Percentiles rank a stretch among this genome's conserved stretches.
Conservation (phyloP, 805 yeast genomes). For the Yueomyces sinensis region DNA sequence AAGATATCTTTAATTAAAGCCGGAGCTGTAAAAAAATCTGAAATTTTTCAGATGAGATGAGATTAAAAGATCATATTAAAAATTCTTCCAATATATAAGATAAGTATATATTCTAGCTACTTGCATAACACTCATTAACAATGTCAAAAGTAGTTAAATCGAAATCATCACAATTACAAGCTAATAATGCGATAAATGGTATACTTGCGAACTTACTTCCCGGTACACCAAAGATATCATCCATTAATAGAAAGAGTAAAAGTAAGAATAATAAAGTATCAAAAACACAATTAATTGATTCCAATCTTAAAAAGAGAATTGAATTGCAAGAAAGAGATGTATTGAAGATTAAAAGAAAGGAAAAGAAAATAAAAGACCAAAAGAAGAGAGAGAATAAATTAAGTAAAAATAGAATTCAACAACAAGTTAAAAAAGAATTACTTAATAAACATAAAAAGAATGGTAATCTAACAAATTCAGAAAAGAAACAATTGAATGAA, state of each 20-base stretch:
- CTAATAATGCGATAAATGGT: conserved; percentile 30
- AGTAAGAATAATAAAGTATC: conserved; percentile 13
- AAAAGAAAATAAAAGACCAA: conserved; percentile 20
- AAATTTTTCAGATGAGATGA: too few species aligned
- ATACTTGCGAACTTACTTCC: conserved; percentile 27
- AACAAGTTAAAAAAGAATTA: conserved; percentile 23
- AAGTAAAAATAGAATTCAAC: conserved; percentile 14
- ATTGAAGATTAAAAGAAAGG: conserved; percentile 23
- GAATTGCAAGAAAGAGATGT: conserved; percentile 24
- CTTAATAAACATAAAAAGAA: conserved; percentile 22
- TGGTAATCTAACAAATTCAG: conserved; percentile 22
- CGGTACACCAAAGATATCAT: conserved; percentile 18
- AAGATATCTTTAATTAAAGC: too few species aligned
- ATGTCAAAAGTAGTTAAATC: too few species aligned
- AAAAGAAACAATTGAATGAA: conserved; percentile 23
- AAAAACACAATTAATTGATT: conserved; percentile 28
- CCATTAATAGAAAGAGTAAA: conserved; percentile 2
- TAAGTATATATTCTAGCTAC: too few species aligned
- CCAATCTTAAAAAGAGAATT: conserved; percentile 22
- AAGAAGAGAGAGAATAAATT: conserved; percentile 10
- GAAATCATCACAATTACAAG: conserved; percentile 24
- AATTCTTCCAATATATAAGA: too few species aligned
- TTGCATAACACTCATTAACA: too few species aligned
- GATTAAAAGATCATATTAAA: too few species aligned
- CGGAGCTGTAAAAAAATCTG: too few species aligned